Evolutionary conservation across 768 basidiomycete genomes (phyloP), one percentile per base, ranked within the genome.

Genomic region (Coprinopsis marcescibilis): DNA sequence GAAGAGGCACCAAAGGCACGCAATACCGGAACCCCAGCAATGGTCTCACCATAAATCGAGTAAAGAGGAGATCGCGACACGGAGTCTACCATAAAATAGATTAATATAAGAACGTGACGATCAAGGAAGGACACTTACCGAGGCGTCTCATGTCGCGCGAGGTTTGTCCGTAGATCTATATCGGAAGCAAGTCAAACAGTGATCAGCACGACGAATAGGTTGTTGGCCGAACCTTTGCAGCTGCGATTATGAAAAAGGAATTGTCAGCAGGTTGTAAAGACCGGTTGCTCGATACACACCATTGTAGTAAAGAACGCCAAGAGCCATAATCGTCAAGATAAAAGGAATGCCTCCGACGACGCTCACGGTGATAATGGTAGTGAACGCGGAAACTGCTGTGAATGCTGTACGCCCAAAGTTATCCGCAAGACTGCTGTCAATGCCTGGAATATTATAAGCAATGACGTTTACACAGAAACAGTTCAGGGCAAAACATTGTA

Each of bases 1-100:
- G 89, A 86, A 25, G 85, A 82, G 10, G 89, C 89, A 12, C 92
- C 92, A 59, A 92, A 96, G 0, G 91, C 84, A 35, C 92, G 83
- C 24, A 92, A 63, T 39, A 72, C 64, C 0, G 69, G 63, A 17
- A 71, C 65, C 14, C 70, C 70, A 19, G 70, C 62, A 27, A 72
- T 71, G 1, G 69, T 70, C 53, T 72, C 70, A 6, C 70, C 70
- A 43, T 72, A 72, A 11, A 72, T 68, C 3, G 70, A 70, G 49
- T 68, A 72, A 3, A 72, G 53, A 1, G 69, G 70, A 4, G 75
- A 76, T 17, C 71, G 68, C 11, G 73, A 71, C 38, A 73, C 72
- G 15, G 75, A 75, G 47, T 73, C 73, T 73, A 48, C 17, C 26
- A 49, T 13, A 37, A 36, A 52, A 10, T 43, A 32, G 51, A 36